Evolutionary conservation across 306 rosid species (phyloP).

Genomic region (Trifolium repens): DNA sequence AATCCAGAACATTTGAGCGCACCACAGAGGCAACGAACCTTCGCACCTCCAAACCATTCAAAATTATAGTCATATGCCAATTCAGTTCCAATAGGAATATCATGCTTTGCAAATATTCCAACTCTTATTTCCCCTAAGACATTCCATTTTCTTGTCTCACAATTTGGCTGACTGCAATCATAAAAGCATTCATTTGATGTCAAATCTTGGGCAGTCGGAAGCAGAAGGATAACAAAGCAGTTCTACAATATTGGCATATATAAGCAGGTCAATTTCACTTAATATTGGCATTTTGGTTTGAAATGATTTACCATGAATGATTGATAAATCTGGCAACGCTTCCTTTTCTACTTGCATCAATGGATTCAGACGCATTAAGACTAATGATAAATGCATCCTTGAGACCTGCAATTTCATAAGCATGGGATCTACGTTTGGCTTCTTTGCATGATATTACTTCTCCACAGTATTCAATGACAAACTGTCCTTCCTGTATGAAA

Average conservation of each 20-base stretch:
- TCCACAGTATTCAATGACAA: conserved; percentile 93
- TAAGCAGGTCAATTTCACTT: conserved; percentile 18
- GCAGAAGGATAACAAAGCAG: conserved; percentile 36
- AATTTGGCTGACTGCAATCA: conserved; percentile 85
- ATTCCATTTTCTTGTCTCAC: conserved; percentile 97
- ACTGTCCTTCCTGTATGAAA: conserved; percentile 69
- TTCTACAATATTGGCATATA: conserved; percentile 34
- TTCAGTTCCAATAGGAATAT: conserved; percentile 80
- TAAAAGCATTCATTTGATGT: conserved; percentile 43
- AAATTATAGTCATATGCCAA: conserved; percentile 93
- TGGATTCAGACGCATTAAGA: conserved; percentile 88
- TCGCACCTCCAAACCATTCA: conserved; percentile 97
- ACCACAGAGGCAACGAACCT: conserved; percentile 98
- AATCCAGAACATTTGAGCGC: conserved; percentile 87
- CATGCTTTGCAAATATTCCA: conserved; percentile 94
- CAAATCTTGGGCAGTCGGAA: conserved; percentile 44
- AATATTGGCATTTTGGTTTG: conserved; percentile 29
- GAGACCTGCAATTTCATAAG: conserved; percentile 85
- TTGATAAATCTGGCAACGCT: conserved; percentile 92
- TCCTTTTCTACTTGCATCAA: conserved; percentile 96
- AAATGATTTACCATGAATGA: conserved; percentile 87
- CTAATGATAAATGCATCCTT: conserved; percentile 89
- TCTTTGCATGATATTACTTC: conserved; percentile 97
- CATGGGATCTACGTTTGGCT: conserved; percentile 89
- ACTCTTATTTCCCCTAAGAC: conserved; percentile 95